phyloP scores from a whole-genome alignment of 345 rosid species.

The Jatropha curcas region DNA sequence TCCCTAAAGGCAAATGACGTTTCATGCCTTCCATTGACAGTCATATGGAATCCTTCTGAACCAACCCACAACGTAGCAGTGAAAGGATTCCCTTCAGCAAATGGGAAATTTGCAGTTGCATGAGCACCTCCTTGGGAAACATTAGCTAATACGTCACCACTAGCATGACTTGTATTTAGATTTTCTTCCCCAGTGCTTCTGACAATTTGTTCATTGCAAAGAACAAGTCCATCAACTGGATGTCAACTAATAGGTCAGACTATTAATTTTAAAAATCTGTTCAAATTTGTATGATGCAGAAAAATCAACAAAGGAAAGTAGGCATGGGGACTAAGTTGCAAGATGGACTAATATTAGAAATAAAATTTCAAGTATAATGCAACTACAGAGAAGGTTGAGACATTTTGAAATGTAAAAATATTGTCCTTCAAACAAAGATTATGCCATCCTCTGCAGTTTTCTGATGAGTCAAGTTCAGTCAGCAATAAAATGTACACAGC shows the following conservation, averaged over 20 bases:
- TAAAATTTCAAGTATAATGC: neutral
- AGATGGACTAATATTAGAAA: neutral
- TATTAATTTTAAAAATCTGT: slow-evolving; percentile 13
- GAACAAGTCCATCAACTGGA: slow-evolving; percentile 78
- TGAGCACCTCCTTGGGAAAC: slow-evolving; percentile 42
- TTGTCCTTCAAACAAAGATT: neutral
- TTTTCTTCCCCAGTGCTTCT: slow-evolving; percentile 48
- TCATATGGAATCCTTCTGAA: slow-evolving; percentile 82
- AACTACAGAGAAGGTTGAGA: neutral
- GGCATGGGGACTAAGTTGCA: neutral
- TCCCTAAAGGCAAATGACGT: slow-evolving; percentile 75
- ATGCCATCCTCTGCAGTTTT: neutral
- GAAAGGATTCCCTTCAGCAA: slow-evolving; percentile 66
- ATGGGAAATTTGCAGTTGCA: slow-evolving; percentile 66
- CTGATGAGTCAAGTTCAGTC: neutral
- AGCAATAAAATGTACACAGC: neutral
- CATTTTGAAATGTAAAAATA: neutral
- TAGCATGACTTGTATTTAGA: slow-evolving; percentile 39
- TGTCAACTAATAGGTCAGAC: slow-evolving; percentile 22
- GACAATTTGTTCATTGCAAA: slow-evolving; percentile 66
- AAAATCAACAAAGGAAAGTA: neutral
- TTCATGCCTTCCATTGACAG: slow-evolving; percentile 83
- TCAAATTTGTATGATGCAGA: neutral
- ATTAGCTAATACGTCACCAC: slow-evolving; percentile 33
- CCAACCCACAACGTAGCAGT: slow-evolving; percentile 85